Evolutionary conservation across 495 filamentous ascomycete genomes (phyloP).

Genomic region (Aspergillus hancockii): DNA sequence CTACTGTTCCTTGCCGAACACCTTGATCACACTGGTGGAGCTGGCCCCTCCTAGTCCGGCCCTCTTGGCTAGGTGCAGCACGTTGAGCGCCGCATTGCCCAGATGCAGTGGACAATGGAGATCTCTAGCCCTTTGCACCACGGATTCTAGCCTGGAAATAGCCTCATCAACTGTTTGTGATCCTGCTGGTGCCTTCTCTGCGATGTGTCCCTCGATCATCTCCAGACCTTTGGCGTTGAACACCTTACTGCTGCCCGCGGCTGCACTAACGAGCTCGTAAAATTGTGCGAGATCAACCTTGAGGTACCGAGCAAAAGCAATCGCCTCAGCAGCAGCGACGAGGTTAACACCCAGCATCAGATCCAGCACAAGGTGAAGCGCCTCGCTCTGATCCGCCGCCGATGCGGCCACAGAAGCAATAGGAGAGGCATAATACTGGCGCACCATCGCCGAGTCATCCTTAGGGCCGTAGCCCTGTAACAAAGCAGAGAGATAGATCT

Average conservation of each 20-base stretch:
- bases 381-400: slow-evolving; percentile 30
- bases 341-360: slow-evolving; percentile 66
- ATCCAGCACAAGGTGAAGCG: slow-evolving; percentile 55
- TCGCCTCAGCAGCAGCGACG: slow-evolving; percentile 63
- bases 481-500: slow-evolving; percentile 64
- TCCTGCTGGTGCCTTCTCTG: slow-evolving; percentile 25
- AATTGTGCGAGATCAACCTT: slow-evolving; percentile 66
- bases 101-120: slow-evolving; percentile 43
- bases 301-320: slow-evolving; percentile 63
- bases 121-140: slow-evolving; percentile 59
- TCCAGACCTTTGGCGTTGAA: slow-evolving; percentile 58
- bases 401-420: slow-evolving; percentile 36
- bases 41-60: slow-evolving; percentile 33
- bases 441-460: slow-evolving; percentile 71
- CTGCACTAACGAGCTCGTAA: slow-evolving; percentile 65
- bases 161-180: slow-evolving; percentile 55
- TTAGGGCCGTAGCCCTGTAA: slow-evolving; percentile 61
- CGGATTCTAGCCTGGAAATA: slow-evolving; percentile 58
- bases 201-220: slow-evolving; percentile 46
- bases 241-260: slow-evolving; percentile 66
- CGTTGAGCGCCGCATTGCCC: slow-evolving; percentile 43
- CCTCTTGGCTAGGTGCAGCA: slow-evolving; percentile 37
- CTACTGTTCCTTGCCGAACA: slow-evolving; percentile 27
- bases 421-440: slow-evolving; percentile 54
- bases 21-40: slow-evolving; percentile 38